These are phyloP conservation scores for Medicago lupulina DNA, from an alignment of 306 rosid genomes.

Conservation along the genomic window DNA sequence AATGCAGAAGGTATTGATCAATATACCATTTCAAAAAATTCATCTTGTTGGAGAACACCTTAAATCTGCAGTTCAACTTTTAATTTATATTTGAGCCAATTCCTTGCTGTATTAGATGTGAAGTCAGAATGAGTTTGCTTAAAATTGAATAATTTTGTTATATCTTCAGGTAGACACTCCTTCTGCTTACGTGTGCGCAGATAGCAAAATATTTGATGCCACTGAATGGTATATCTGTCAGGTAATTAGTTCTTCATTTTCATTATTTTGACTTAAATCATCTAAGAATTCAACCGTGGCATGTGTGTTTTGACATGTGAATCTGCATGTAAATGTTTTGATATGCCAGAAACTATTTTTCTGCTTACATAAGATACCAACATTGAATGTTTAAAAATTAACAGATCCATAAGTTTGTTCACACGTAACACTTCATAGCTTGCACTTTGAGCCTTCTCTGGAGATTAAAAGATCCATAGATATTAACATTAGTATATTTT, in stretches of 20 bases:
- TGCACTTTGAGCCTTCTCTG: conserved; percentile 20
- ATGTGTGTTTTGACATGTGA: conserved; percentile 16
- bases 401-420: conserved; percentile 9
- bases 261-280: conserved; percentile 28
- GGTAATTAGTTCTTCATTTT: conserved; percentile 54
- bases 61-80: conserved; percentile 20
- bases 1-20: conserved; percentile 80
- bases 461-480: conserved; percentile 31
- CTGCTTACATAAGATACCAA: conserved; percentile 26
- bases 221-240: conserved; percentile 98
- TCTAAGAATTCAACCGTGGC: not conserved
- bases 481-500: conserved; percentile 40
- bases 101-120: conserved; percentile 21
- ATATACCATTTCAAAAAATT: conserved; percentile 5
- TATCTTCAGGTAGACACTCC: conserved; percentile 77
- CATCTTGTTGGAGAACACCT: conserved; percentile 11
- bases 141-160: conserved; percentile 28
- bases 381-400: conserved; percentile 2
- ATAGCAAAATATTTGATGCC: conserved; percentile 89
- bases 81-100: conserved; percentile 18
- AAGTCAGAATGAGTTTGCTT: conserved; percentile 33
- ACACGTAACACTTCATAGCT: not conserved
- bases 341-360: conserved; percentile 27
- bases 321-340: conserved; percentile 9
- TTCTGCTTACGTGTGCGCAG: conserved; percentile 83